Evolutionary conservation across 2,329 filamentous ascomycete genomes (phyloP).

Genomic region (Calonectria multiphialidica): DNA sequence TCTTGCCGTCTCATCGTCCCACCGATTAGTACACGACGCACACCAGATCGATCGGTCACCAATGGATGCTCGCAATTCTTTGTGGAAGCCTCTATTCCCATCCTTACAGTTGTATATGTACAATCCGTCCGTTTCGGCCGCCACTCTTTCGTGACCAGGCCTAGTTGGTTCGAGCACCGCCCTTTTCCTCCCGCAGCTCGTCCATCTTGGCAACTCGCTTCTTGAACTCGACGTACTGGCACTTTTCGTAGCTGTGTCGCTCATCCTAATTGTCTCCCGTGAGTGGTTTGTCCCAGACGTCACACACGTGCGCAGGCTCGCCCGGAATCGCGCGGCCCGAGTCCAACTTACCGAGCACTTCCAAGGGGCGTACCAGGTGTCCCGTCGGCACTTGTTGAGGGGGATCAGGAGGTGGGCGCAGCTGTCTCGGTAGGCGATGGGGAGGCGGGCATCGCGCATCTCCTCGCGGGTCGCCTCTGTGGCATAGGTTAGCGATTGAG

Average conservation of each 20-base stretch:
- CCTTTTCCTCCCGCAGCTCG: slow-evolving; percentile 89
- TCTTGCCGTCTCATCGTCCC: neutral
- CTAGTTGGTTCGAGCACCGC: slow-evolving; percentile 87
- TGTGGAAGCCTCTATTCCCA: slow-evolving; percentile 44
- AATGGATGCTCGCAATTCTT: slow-evolving; percentile 32
- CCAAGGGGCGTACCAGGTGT: slow-evolving; percentile 96
- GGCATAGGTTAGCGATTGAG: slow-evolving; percentile 36
- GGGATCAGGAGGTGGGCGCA: slow-evolving; percentile 96
- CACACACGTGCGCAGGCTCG: neutral
- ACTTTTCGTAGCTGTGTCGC: slow-evolving; percentile 98
- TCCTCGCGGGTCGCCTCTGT: slow-evolving; percentile 86
- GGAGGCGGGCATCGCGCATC: slow-evolving; percentile 92
- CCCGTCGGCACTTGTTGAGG: slow-evolving; percentile 92
- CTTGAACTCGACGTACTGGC: slow-evolving; percentile 99
- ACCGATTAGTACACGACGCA: slow-evolving; percentile 2
- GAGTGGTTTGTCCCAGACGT: slow-evolving; percentile 29
- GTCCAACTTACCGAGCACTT: slow-evolving; percentile 86
- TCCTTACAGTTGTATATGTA: slow-evolving; percentile 47
- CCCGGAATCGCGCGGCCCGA: neutral
- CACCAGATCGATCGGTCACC: slow-evolving; percentile 33
- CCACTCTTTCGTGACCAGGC: slow-evolving; percentile 25
- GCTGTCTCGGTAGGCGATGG: slow-evolving; percentile 92
- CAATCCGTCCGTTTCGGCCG: slow-evolving; percentile 41
- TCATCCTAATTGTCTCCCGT: slow-evolving; percentile 75
- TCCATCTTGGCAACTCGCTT: slow-evolving; percentile 99